Conservation (phyloP, 345 rosid genomes). For the Rhizophora apiculata region DNA sequence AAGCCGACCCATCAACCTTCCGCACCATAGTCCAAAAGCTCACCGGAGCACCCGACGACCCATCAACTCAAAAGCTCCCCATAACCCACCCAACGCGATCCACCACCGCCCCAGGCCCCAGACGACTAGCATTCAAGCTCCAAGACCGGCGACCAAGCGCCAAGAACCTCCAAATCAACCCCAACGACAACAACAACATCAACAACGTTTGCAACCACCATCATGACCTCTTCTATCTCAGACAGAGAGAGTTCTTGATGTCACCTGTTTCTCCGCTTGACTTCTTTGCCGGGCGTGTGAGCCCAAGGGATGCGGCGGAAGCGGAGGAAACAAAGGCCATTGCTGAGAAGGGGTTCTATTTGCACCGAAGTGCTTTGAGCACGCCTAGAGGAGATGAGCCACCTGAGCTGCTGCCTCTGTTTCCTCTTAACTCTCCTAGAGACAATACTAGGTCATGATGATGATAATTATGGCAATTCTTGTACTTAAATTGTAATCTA, state of each 20-base stretch:
- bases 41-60: constrained; percentile 65
- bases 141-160: constrained; percentile 69
- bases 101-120: constrained; percentile 29
- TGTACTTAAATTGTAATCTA: constrained; percentile 3
- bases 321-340: constrained; percentile 46
- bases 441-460: neutral
- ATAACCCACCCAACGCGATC: constrained; percentile 34
- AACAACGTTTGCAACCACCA: constrained; percentile 16
- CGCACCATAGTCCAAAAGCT: constrained; percentile 83
- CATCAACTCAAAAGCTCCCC: constrained; percentile 49
- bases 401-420: constrained; percentile 63
- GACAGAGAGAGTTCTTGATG: constrained; percentile 41
- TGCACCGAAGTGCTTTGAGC: constrained; percentile 56
- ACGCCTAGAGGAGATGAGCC: constrained; percentile 51
- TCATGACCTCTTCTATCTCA: constrained; percentile 9
- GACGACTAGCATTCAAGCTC: constrained; percentile 64
- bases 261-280: constrained; percentile 83
- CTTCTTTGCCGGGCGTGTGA: constrained; percentile 35
- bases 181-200: constrained; percentile 31
- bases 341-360: constrained; percentile 63
- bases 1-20: constrained; percentile 82
- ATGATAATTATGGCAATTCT: constrained; percentile 5
- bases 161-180: constrained; percentile 69
- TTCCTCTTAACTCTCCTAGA: constrained; percentile 67
- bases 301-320: constrained; percentile 19